Evolutionary conservation across 257 asterid genomes (phyloP).

Genomic region (Plantago major): DNA sequence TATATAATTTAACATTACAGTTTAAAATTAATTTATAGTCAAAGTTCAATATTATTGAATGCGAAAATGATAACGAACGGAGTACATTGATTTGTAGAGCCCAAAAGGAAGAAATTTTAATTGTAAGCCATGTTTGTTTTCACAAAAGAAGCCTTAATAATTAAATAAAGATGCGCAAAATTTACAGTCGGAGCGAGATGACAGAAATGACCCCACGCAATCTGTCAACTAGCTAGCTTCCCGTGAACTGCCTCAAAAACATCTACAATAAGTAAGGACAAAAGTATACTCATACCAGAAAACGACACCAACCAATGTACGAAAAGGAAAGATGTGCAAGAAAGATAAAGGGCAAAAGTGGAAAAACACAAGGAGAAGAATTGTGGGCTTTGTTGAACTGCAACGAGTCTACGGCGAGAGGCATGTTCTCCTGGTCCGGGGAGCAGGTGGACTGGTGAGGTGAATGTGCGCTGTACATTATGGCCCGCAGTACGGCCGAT

Average conservation of each 20-base stretch:
- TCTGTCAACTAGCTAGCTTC: conserved; percentile 57
- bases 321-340: conserved; percentile 22
- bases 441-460: conserved; percentile 83
- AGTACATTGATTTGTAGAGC: too few relatives aligned
- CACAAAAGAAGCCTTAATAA: too few relatives aligned
- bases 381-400: conserved; percentile 47
- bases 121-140: too few relatives aligned
- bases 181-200: conserved; percentile 53
- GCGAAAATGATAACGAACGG: too few relatives aligned
- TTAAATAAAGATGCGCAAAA: conserved; percentile 19
- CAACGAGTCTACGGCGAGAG: conserved; percentile 88
- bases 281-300: not conserved
- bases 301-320: conserved; percentile 3
- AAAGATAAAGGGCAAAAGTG: conserved; percentile 49
- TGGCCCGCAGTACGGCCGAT: conserved; percentile 95
- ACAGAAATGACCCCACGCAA: conserved; percentile 46
- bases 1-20: too few relatives aligned
- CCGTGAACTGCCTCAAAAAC: conserved; percentile 37
- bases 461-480: conserved; percentile 90
- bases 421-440: conserved; percentile 99
- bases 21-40: too few relatives aligned
- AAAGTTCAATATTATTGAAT: too few relatives aligned
- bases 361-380: conserved; percentile 4
- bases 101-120: too few relatives aligned
- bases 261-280: not conserved